Base-by-base conservation (phyloP, 2,329 filamentous ascomycete species). In the Pseudogymnoascus sp. region DNA sequence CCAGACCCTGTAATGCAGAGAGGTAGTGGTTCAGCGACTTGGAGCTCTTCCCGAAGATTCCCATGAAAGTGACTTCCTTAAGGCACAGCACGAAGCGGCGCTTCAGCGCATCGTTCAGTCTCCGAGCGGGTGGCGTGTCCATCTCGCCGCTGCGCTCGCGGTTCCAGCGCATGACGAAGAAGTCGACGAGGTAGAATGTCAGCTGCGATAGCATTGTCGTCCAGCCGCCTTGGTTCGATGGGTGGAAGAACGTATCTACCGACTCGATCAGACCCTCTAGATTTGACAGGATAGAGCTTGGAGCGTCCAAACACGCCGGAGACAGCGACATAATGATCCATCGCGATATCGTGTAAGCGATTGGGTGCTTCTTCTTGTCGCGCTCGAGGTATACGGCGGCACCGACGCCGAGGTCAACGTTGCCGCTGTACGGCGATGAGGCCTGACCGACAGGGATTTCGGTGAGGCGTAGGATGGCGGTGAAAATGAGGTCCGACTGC, bases 91-190 rank as follows among this genome's bases (percentile, higher is more conserved):
- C 95, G 73, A 99, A 97, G 53, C 95, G 88, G 71, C 82, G 86
- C 79, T 93, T 96, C 68, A 99, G 75, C n/a, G 85, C 86, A 33
- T 86, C 83, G 66, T 87, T 95, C 68, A 99, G 87, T 69, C 81
- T 88, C 62, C 95, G 86, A 61, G 93, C 91, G 40, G 83, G 77
- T 0, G 93, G 93, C 1, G 93, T 84, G 50, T 96, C 89, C 77
- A 96, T 88, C 78, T 99, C 96, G 28, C 91, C 92, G 71, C 87
- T 96, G 73, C 90, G 88, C 76, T 99, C 95, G 62, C 93, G 87
- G 73, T 99, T 97, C 93, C 93, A 99, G 62, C 95, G 87, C 78
- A 96, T 95, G 47, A 99, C 91, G 74, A 99, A 99, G 71, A 96
- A 93, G 74, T 99, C 95, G 2, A 93, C 88, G 5, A 99, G 81